phyloP scores from a whole-genome alignment of 148 eudicot species.

The Dianthus caryophyllus region DNA sequence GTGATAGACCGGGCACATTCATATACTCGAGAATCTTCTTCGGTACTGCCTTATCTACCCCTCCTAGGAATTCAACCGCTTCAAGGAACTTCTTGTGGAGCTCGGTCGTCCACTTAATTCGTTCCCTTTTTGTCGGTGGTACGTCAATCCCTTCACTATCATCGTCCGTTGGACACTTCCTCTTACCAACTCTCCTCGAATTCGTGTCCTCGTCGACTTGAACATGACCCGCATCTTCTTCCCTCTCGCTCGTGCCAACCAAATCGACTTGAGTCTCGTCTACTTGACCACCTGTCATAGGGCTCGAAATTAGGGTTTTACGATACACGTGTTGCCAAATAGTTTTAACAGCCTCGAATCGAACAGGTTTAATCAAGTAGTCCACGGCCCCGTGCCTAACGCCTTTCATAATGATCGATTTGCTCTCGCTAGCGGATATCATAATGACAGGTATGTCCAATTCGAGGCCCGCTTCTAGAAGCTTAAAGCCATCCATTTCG shows the following conservation, averaged over 20 bases:
- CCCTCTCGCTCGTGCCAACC: not conserved
- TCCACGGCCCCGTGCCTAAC: slow-evolving; percentile 22
- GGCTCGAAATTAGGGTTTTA: not conserved
- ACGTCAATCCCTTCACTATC: not conserved
- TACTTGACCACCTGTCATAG: not conserved
- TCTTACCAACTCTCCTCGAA: slow-evolving; percentile 1
- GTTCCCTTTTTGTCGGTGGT: not conserved
- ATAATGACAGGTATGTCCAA: slow-evolving; percentile 35
- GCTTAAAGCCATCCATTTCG: slow-evolving; percentile 32
- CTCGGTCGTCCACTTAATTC: slow-evolving; percentile 18
- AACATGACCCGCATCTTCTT: not conserved
- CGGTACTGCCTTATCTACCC: slow-evolving; percentile 22
- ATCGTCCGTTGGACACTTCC: not conserved
- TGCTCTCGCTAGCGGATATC: slow-evolving; percentile 14
- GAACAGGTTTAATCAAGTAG: slow-evolving; percentile 27
- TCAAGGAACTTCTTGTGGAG: slow-evolving; percentile 23
- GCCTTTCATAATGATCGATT: slow-evolving; percentile 17
- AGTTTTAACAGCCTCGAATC: slow-evolving; percentile 14
- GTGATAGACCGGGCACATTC: slow-evolving; percentile 4
- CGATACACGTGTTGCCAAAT: slow-evolving; percentile 35
- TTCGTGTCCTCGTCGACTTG: not conserved
- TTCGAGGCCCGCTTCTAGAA: slow-evolving; percentile 21
- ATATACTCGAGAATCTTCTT: slow-evolving; percentile 21
- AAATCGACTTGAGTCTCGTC: not conserved
- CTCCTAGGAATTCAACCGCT: slow-evolving; percentile 24